Evolutionary conservation across 345 rosid genomes (phyloP).

Genomic region (Gossypium longicalyx): DNA sequence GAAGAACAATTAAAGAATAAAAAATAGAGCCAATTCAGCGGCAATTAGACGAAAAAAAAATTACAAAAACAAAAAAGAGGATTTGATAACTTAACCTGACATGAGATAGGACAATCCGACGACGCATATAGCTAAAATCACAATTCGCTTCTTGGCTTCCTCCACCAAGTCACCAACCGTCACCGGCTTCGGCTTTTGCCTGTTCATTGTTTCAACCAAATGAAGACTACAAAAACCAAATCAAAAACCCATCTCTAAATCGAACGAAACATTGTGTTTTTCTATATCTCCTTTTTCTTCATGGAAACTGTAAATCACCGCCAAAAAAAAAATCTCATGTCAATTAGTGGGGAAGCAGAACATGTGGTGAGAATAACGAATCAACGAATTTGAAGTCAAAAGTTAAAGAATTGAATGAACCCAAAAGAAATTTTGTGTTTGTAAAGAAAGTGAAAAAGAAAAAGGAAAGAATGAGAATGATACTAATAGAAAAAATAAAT

Average conservation of each 20-base stretch:
- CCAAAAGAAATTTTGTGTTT: background rate
- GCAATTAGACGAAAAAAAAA: slow-evolving; percentile 1
- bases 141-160: slow-evolving; percentile 93
- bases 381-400: slow-evolving; percentile 10
- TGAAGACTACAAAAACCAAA: slow-evolving; percentile 4
- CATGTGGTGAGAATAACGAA: background rate
- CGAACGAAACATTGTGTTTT: background rate
- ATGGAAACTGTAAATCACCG: slow-evolving; percentile 2
- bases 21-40: background rate
- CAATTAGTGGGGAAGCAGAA: background rate
- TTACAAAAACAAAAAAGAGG: background rate
- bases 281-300: background rate
- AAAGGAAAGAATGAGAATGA: too few relatives aligned
- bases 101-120: slow-evolving; percentile 87
- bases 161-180: slow-evolving; percentile 71
- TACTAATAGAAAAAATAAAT: too few relatives aligned
- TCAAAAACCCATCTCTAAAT: slow-evolving; percentile 14
- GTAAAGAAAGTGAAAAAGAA: background rate
- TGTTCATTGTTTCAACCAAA: slow-evolving; percentile 37
- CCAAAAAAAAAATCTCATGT: background rate
- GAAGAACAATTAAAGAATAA: background rate
- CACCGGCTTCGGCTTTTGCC: slow-evolving; percentile 61
- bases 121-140: slow-evolving; percentile 75
- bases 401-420: background rate
- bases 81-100: slow-evolving; percentile 57